Conservation (phyloP, 2,329 filamentous ascomycete species). For the Beauveria varroae region DNA sequence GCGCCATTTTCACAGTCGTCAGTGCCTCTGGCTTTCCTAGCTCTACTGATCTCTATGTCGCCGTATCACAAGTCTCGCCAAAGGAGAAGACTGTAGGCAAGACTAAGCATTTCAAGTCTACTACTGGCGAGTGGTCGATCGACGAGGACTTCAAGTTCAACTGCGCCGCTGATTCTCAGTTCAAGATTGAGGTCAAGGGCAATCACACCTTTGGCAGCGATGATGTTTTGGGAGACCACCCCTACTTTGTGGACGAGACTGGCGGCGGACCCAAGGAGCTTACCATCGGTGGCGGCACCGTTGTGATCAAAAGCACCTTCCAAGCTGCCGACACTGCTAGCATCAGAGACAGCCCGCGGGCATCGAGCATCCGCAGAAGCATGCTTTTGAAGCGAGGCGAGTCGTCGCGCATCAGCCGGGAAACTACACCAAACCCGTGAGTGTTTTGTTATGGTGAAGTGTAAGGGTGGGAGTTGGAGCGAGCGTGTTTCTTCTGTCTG, state of each 20-base stretch:
- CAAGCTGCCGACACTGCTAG: constrained; percentile 38
- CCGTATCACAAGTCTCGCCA: constrained; percentile 57
- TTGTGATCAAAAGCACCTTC: constrained; percentile 70
- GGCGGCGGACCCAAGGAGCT: constrained; percentile 66
- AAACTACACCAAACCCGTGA: constrained; percentile 32
- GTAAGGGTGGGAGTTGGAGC: not conserved
- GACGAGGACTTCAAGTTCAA: constrained; percentile 73
- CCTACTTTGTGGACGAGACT: constrained; percentile 88
- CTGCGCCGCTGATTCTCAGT: constrained; percentile 76
- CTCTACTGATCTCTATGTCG: constrained; percentile 70
- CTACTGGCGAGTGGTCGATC: constrained; percentile 57
- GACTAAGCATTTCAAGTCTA: constrained; percentile 80
- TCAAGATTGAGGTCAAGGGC: constrained; percentile 78
- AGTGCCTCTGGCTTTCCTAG: constrained; percentile 72
- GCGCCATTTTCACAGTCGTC: constrained; percentile 72
- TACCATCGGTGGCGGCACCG: constrained; percentile 62
- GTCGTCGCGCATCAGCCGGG: constrained; percentile 30
- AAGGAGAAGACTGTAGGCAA: constrained; percentile 81
- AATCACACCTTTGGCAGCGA: constrained; percentile 80
- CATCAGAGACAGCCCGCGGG: constrained; percentile 38
- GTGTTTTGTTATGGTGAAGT: not conserved
- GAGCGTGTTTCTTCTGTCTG: constrained; percentile 9
- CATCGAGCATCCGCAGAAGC: constrained; percentile 40
- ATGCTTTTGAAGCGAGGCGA: constrained; percentile 47
- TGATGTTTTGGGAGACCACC: constrained; percentile 72